These are phyloP conservation scores for Lasiodiplodia sp. DNA, from an alignment of 2,329 filamentous ascomycete species.

Conservation along the genomic window DNA sequence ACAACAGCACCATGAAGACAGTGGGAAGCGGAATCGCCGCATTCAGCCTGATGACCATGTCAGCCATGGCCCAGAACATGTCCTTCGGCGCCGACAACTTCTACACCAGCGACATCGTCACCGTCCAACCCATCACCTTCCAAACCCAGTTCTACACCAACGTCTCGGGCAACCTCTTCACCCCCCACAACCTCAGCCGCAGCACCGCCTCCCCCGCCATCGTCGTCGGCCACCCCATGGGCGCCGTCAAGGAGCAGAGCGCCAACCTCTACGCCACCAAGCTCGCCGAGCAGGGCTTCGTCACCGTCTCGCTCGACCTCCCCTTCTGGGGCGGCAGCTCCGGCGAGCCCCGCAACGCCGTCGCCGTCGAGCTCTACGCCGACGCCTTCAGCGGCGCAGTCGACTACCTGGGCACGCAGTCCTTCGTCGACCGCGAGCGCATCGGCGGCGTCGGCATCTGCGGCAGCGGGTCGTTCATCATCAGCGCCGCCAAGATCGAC, in stretches of 20 bases:
- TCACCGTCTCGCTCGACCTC: constrained; percentile 38
- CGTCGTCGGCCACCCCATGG: constrained; percentile 41
- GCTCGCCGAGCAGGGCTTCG: constrained; percentile 39
- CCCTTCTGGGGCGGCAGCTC: constrained; percentile 39
- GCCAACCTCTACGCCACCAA: constrained; percentile 44
- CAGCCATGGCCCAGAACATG: constrained; percentile 32
- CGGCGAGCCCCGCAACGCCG: constrained; percentile 39
- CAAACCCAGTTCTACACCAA: constrained; percentile 30
- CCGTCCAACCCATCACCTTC: constrained; percentile 32
- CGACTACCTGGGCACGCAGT: constrained; percentile 39
- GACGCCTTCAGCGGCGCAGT: constrained; percentile 44
- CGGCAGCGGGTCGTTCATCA: constrained; percentile 41
- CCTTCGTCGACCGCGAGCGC: constrained; percentile 39
- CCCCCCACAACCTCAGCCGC: constrained; percentile 28
- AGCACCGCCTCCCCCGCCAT: constrained; percentile 32
- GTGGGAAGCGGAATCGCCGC: not conserved
- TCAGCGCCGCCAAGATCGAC: constrained; percentile 48
- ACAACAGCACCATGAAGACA: not conserved
- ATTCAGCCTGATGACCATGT: not conserved
- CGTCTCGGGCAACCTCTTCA: constrained; percentile 32
- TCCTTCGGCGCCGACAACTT: constrained; percentile 34
- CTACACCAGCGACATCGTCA: constrained; percentile 32
- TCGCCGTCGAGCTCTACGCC: constrained; percentile 38
- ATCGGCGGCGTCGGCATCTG: constrained; percentile 44
- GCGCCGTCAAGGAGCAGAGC: constrained; percentile 43